phyloP scores from a whole-genome alignment of 1,139 yeast genomes.

The Nadsonia starkeyi-henricii region DNA sequence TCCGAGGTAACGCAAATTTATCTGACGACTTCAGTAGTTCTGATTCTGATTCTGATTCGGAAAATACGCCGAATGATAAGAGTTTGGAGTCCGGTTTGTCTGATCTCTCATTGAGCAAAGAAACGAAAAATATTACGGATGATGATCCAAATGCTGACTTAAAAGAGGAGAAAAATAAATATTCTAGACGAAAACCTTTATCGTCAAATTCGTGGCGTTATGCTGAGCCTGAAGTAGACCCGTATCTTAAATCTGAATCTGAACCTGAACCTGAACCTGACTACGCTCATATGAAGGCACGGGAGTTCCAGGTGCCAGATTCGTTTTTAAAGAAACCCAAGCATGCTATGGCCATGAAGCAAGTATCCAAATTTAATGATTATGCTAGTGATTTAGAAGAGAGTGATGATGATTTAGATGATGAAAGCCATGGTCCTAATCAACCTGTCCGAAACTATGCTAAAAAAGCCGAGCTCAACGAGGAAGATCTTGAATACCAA shows the following conservation, averaged over 20 bases:
- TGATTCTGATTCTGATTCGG: too few relatives aligned
- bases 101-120: too few relatives aligned
- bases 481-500: background rate
- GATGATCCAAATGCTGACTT: background rate
- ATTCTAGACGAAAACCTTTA: background rate
- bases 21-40: too few relatives aligned
- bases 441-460: background rate
- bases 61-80: too few relatives aligned
- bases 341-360: background rate
- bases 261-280: background rate
- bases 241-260: background rate
- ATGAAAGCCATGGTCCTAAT: background rate
- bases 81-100: too few relatives aligned
- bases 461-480: background rate
- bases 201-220: background rate
- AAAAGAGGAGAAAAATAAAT: too few relatives aligned
- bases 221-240: background rate
- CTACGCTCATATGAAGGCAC: background rate
- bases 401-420: background rate
- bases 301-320: background rate
- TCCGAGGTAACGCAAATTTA: background rate
- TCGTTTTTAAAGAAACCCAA: background rate
- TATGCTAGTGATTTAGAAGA: background rate
- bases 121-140: background rate
- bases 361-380: background rate